A percentile compares a stretch with the other conserved stretches of the same genome.
These are phyloP conservation scores for Porpolomopsis calyptriformis DNA, from an alignment of 768 basidiomycete genomes.

Conservation along the genomic window DNA sequence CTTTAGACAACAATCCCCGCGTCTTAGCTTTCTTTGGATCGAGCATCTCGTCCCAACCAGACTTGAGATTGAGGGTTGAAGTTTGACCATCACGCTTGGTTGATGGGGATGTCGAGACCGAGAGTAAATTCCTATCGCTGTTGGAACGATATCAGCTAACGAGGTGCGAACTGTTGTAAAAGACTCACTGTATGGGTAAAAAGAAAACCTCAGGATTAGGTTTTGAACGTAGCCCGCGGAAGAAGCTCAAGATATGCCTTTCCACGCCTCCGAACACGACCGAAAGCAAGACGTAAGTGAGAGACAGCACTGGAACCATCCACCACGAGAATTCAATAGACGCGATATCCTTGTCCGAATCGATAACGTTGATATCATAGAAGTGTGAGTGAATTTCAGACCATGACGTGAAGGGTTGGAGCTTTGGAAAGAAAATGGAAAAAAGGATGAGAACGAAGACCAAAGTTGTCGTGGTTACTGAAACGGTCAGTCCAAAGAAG, in stretches of 20 bases:
- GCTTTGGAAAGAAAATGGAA: slow-evolving; percentile 16
- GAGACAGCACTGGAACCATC: slow-evolving; percentile 28
- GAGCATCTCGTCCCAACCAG: slow-evolving; percentile 42
- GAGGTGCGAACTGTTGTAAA: too few species aligned
- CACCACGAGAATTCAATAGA: slow-evolving; percentile 29
- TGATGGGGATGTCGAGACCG: background rate
- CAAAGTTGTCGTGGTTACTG: slow-evolving; percentile 28
- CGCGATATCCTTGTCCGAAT: slow-evolving; percentile 15
- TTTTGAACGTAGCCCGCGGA: slow-evolving; percentile 10
- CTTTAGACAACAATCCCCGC: background rate
- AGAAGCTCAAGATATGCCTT: slow-evolving; percentile 27
- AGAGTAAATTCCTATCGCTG: background rate
- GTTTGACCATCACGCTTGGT: background rate
- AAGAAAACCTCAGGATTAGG: slow-evolving; percentile 6
- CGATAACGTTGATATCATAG: slow-evolving; percentile 24
- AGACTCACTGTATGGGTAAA: slow-evolving; percentile 18
- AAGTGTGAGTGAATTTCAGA: slow-evolving; percentile 33
- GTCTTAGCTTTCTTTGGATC: slow-evolving; percentile 23
- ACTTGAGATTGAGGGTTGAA: slow-evolving; percentile 26
- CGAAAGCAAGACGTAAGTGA: slow-evolving; percentile 28
- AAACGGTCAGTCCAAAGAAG: slow-evolving; percentile 43
- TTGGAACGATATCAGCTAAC: too few species aligned
- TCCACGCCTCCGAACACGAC: slow-evolving; percentile 30
- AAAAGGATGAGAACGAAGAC: slow-evolving; percentile 32
- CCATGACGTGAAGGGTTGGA: slow-evolving; percentile 38